phyloP scores from a whole-genome alignment of 345 rosid genomes.

The Carallia brachiata region DNA sequence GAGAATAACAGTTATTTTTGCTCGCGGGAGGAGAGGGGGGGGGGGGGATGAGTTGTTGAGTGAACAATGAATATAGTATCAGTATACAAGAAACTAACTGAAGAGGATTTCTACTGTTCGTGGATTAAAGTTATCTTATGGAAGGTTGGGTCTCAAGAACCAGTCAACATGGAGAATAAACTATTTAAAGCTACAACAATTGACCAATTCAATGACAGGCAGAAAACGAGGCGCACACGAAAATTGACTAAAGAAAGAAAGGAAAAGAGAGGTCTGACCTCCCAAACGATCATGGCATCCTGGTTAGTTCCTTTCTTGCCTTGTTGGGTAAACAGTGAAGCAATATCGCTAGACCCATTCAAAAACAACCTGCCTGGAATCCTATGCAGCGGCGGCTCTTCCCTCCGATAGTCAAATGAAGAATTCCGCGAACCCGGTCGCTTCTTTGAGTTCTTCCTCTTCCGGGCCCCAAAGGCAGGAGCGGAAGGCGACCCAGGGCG shows the following conservation, averaged over 20 bases:
- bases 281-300: constrained; percentile 99
- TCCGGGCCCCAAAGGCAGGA: constrained; percentile 55
- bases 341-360: constrained; percentile 80
- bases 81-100: background rate
- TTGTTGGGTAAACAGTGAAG: constrained; percentile 83
- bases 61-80: too few relatives aligned
- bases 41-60: too few relatives aligned
- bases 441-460: constrained; percentile 62
- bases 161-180: background rate
- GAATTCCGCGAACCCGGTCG: constrained; percentile 55
- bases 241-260: constrained; percentile 6
- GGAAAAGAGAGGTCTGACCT: constrained; percentile 48
- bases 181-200: background rate
- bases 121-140: background rate
- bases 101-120: background rate
- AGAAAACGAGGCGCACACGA: background rate
- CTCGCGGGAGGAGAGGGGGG: too few relatives aligned
- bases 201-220: constrained; percentile 14
- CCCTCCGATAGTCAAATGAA: constrained; percentile 62
- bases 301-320: constrained; percentile 99
- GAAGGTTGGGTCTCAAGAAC: background rate
- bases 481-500: constrained; percentile 79
- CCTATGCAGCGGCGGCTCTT: constrained; percentile 63
- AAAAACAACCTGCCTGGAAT: constrained; percentile 77
- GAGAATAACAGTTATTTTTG: too few relatives aligned